phyloP scores from a whole-genome alignment of 1,284 basidiomycete species.

The Psilocybe mexicana region DNA sequence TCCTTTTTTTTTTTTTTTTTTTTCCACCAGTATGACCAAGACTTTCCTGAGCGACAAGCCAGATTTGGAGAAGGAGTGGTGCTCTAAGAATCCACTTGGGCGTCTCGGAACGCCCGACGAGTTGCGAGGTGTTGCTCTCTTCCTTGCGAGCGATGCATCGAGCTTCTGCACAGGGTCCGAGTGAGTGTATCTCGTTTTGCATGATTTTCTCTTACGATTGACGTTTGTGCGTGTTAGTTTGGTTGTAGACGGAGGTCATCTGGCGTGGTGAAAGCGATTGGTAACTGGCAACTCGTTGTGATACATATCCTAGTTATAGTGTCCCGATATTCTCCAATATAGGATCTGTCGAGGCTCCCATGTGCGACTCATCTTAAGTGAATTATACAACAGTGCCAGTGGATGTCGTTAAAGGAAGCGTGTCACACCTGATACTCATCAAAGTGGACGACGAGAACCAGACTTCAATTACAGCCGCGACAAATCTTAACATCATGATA shows the following conservation, averaged over 20 bases:
- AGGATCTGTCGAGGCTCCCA: too few relatives aligned
- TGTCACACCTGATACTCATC: too few relatives aligned
- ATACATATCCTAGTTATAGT: too few relatives aligned
- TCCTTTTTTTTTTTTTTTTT: background rate
- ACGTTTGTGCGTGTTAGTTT: conserved; percentile 18
- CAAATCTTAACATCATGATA: too few relatives aligned
- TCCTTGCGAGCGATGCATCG: conserved; percentile 70
- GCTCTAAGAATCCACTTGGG: conserved; percentile 66
- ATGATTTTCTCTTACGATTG: background rate
- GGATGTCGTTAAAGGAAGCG: too few relatives aligned
- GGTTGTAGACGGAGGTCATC: conserved; percentile 31
- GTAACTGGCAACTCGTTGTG: too few relatives aligned
- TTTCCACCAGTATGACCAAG: conserved; percentile 63
- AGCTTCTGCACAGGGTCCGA: conserved; percentile 71
- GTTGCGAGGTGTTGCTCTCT: conserved; percentile 69
- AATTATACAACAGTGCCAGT: too few relatives aligned
- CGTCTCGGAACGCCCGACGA: conserved; percentile 72
- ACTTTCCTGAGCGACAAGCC: conserved; percentile 66
- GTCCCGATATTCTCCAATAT: too few relatives aligned
- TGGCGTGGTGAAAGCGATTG: conserved; percentile 25
- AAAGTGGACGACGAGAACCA: too few relatives aligned
- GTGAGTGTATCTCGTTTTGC: conserved; percentile 36
- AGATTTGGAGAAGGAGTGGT: conserved; percentile 61
- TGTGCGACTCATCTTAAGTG: too few relatives aligned
- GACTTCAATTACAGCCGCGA: too few relatives aligned